A percentile compares a stretch with the other conserved stretches of the same genome.
phyloP scores from a whole-genome alignment of 2,329 filamentous ascomycete species.

The Aspergillus sp. region DNA sequence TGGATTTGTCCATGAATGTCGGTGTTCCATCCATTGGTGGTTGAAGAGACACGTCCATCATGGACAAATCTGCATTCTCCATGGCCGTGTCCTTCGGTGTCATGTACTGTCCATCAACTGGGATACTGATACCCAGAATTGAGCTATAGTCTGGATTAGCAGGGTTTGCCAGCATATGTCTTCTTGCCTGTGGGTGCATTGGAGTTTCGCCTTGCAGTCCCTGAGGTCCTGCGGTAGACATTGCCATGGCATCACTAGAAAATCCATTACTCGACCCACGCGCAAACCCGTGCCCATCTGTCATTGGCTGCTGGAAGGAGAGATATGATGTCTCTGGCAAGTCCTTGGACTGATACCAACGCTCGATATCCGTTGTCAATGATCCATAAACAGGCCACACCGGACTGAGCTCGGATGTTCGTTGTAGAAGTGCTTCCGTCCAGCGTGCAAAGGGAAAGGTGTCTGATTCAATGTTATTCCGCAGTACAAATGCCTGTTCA shows the following conservation, averaged over 20 bases:
- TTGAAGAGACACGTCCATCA: slow-evolving; percentile 18
- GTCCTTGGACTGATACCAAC: slow-evolving; percentile 19
- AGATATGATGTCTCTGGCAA: slow-evolving; percentile 4
- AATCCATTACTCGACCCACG: not conserved
- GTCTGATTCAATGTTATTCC: slow-evolving; percentile 22
- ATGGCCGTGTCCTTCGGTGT: slow-evolving; percentile 28
- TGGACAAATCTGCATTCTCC: slow-evolving; percentile 21
- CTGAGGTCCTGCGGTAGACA: slow-evolving; percentile 3
- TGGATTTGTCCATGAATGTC: slow-evolving; percentile 15
- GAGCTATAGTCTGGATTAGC: slow-evolving; percentile 19
- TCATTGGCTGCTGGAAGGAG: slow-evolving; percentile 4
- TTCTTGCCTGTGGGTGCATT: slow-evolving; percentile 7
- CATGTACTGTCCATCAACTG: slow-evolving; percentile 25
- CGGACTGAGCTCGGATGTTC: slow-evolving; percentile 17
- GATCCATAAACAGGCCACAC: slow-evolving; percentile 32
- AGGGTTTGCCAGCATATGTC: slow-evolving; percentile 7
- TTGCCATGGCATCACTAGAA: slow-evolving; percentile 2
- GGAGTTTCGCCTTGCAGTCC: slow-evolving; percentile 3
- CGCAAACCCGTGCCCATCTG: not conserved
- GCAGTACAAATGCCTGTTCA: slow-evolving; percentile 28
- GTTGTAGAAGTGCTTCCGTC: slow-evolving; percentile 28
- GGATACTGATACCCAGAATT: slow-evolving; percentile 28
- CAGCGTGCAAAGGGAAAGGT: slow-evolving; percentile 31
- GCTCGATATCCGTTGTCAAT: slow-evolving; percentile 23
- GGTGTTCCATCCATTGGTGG: slow-evolving; percentile 7